Evolutionary conservation across 2,329 filamentous ascomycete species (phyloP), one percentile per base, ranked within the genome.

Genomic region (Cucurbitaria berberidis): DNA sequence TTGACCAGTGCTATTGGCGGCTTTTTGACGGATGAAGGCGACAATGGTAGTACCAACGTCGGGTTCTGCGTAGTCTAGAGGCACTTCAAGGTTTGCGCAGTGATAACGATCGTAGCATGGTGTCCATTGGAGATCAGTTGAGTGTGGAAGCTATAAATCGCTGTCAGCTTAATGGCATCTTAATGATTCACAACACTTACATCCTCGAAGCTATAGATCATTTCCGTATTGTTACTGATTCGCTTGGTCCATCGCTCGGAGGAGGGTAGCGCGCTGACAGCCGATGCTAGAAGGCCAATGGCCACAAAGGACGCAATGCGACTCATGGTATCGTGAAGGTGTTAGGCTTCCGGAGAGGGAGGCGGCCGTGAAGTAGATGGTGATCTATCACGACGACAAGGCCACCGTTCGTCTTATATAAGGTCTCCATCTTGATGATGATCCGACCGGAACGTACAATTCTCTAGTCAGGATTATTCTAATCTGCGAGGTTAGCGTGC

Each of bases 71-170:
- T 63, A 63, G 24, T 63, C 57, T 7, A 63, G 48, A 9, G 57
- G 55, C 5, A 63, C 60, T 24, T 51, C 55, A 3, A 63, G 48
- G 18, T 55, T 51, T 6, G 57, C 48, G 38, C 60, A 60, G 22
- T 54, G 34, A 26, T 48, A 48, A 22, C 29, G 21, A 13, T 51
- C 44, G 44, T 49, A 56, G 45, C 60, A 63, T 6, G 45, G 43
- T 11, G 22, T 18, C 60, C 60, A 63, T 11, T 58, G 40, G 13
- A 61, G 41, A 15, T 61, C 46, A 18, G 49, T 50, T 24, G 50
- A 29, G n/a, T 16, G 11, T 26, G 45, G 41, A n/a, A 34, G 3
- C 30, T 34, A 16, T 4, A 30, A 34, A 5, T 4, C 4, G 15
- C 30, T 34, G 15, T 34, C 30, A 34, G 30, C 15, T 34, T 34